phyloP scores from a whole-genome alignment of 495 filamentous ascomycete species.

The Aspergillus sclerotioniger region DNA sequence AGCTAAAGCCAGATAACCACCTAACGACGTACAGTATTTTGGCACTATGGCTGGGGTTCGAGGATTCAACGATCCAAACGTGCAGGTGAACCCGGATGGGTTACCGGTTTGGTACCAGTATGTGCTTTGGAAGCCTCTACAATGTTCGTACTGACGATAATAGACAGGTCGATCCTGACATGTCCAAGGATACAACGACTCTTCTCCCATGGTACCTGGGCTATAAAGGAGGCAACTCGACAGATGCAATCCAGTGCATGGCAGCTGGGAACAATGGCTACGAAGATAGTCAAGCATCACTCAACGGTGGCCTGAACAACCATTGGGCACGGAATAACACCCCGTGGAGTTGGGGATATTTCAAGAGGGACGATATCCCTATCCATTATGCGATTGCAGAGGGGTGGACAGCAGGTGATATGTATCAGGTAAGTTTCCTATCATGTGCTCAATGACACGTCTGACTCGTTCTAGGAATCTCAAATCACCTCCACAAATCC shows the following conservation, averaged over 20 bases:
- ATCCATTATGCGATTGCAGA: conserved; percentile 56
- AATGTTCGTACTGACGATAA: conserved; percentile 15
- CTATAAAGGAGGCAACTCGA: conserved; percentile 41
- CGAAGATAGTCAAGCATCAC: conserved; percentile 47
- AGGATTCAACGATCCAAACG: conserved; percentile 57
- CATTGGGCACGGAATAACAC: conserved; percentile 54
- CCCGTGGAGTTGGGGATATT: conserved; percentile 53
- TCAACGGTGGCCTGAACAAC: conserved; percentile 51
- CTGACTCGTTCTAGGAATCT: conserved; percentile 34
- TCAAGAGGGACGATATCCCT: conserved; percentile 48
- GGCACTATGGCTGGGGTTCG: conserved; percentile 56
- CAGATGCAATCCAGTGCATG: conserved; percentile 55
- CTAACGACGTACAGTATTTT: conserved; percentile 38
- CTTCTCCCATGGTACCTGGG: conserved; percentile 56
- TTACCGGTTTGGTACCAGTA: conserved; percentile 49
- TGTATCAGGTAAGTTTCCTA: conserved; percentile 46
- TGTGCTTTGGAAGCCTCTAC: conserved; percentile 14
- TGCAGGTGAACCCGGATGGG: conserved; percentile 48
- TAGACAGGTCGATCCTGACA: conserved; percentile 19
- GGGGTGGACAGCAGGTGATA: conserved; percentile 53
- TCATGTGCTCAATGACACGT: not conserved
- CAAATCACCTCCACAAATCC: conserved; percentile 55
- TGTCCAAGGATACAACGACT: conserved; percentile 33
- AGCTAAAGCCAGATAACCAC: not conserved
- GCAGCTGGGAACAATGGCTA: conserved; percentile 51